Base-by-base conservation (phyloP, 495 filamentous ascomycete genomes). In the Schizothecium vesticola region DNA sequence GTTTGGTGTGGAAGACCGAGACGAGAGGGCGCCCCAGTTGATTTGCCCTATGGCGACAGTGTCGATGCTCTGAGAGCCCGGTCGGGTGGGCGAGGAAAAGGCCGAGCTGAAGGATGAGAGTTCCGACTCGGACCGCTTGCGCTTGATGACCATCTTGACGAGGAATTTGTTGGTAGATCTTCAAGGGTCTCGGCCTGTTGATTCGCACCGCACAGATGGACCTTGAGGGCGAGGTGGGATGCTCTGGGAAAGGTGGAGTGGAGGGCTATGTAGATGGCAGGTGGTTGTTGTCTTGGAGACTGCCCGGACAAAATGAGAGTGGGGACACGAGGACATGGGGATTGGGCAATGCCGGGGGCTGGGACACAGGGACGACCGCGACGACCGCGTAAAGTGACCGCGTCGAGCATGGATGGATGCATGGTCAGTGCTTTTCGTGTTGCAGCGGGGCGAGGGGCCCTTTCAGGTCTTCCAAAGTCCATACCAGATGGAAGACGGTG, bases 101-200 rank as follows among this genome's bases (percentile, higher is more conserved):
- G 75, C 60, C 31, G 79, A 75, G 57, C 72, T 77, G 24, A 79
- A 76, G 62, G 80, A 51, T 19, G 43, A 83, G 67, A 83, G 68
- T 65, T 83, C 81, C n/a, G 80, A 81, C 59, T 81, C 81, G 75
- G 83, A 85, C 22, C 83, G 75, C 77, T 84, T 85, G 71, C 83
- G 83, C 72, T 85, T 85, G 68, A 83, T 73, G 19, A 79, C 65
- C 81, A 83, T 83, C 43, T 69, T 80, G 73, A 65, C 21, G 1
- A 12, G 23, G 28, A 25, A 24, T 23, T 23, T 64, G 36, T 3
- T 28, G 43, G 43, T 51, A 51, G 43, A 51, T 51, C 43, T n/a
- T 2, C 7, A n/a, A 51, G 7, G 43, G 5, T n/a, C 43, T 51
- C 16, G 43, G 43, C 16, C 19, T 51, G 43, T 51, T 51, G 43